Evolutionary conservation across 257 asterid genomes (phyloP).

Genomic region (Oldenlandia corymbosa): DNA sequence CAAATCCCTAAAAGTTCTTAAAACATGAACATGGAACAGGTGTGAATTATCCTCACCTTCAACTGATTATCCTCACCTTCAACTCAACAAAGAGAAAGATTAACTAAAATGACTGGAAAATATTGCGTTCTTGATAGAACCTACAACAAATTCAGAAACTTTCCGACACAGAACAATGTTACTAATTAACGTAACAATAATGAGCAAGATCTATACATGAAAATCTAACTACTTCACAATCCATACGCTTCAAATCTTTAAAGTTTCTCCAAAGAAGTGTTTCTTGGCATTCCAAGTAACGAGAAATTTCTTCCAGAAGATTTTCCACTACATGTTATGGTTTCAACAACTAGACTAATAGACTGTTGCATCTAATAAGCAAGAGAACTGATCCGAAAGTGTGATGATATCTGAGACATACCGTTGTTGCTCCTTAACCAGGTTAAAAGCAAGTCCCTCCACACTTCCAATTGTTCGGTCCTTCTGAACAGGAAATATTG

Average conservation of each 20-base stretch:
- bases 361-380: not conserved
- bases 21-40: not conserved
- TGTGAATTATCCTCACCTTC: not conserved
- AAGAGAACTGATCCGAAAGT: not conserved
- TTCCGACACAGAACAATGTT: not conserved
- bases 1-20: not conserved
- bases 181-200: not conserved
- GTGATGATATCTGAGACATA: constrained; percentile 15
- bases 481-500: constrained; percentile 60
- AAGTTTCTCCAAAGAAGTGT: not conserved
- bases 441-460: constrained; percentile 59
- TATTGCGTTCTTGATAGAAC: not conserved
- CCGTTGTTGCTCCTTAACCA: constrained; percentile 91
- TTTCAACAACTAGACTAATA: not conserved
- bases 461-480: constrained; percentile 53
- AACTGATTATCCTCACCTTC: not conserved
- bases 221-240: not conserved
- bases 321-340: not conserved
- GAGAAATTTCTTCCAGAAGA: not conserved
- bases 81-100: not conserved
- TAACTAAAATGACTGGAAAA: not conserved
- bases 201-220: not conserved
- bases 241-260: not conserved
- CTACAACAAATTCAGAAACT: not conserved
- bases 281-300: not conserved